A percentile compares a stretch with the other conserved stretches of the same genome.
phyloP scores from a whole-genome alignment of 805 yeast genomes.

The Ogataea nakhonphanomensis region DNA sequence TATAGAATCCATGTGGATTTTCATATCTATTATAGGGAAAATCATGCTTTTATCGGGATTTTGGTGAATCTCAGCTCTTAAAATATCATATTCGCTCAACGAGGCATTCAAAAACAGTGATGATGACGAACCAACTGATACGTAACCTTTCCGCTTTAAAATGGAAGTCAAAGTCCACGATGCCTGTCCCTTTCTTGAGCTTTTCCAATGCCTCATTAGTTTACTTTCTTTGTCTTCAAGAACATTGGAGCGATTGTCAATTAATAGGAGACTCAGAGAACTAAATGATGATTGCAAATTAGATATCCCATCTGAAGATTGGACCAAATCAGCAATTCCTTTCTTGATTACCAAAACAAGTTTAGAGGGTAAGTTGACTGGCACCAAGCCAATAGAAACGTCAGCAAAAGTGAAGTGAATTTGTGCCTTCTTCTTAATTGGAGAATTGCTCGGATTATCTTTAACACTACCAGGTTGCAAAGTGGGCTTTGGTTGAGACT shows the following conservation, averaged over 20 bases:
- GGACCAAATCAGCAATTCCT: slow-evolving; percentile 50
- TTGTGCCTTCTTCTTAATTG: slow-evolving; percentile 8
- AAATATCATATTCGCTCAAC: slow-evolving; percentile 11
- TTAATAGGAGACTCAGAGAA: slow-evolving; percentile 48
- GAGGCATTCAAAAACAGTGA: slow-evolving; percentile 34
- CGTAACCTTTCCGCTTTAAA: slow-evolving; percentile 48
- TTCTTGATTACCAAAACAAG: slow-evolving; percentile 47
- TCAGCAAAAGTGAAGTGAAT: slow-evolving; percentile 42
- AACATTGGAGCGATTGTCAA: slow-evolving; percentile 55
- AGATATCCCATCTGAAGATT: slow-evolving; percentile 26
- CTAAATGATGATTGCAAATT: slow-evolving; percentile 39
- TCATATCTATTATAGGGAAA: slow-evolving; percentile 39
- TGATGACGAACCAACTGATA: slow-evolving; percentile 46
- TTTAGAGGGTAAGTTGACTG: slow-evolving; percentile 57
- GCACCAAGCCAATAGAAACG: slow-evolving; percentile 59
- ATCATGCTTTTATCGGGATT: slow-evolving; percentile 1
- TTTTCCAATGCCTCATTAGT: slow-evolving; percentile 23
- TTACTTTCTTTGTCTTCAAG: slow-evolving; percentile 29
- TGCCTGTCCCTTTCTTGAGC: slow-evolving; percentile 14
- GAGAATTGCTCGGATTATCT: neutral
- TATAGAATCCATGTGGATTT: slow-evolving; percentile 45
- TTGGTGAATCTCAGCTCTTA: slow-evolving; percentile 10
- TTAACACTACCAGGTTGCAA: neutral
- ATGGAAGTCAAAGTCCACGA: slow-evolving; percentile 42
- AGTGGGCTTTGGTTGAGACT: slow-evolving; percentile 9